phyloP scores from a whole-genome alignment of 176 grass and related monocot species.

The Musa troglodytarum region DNA sequence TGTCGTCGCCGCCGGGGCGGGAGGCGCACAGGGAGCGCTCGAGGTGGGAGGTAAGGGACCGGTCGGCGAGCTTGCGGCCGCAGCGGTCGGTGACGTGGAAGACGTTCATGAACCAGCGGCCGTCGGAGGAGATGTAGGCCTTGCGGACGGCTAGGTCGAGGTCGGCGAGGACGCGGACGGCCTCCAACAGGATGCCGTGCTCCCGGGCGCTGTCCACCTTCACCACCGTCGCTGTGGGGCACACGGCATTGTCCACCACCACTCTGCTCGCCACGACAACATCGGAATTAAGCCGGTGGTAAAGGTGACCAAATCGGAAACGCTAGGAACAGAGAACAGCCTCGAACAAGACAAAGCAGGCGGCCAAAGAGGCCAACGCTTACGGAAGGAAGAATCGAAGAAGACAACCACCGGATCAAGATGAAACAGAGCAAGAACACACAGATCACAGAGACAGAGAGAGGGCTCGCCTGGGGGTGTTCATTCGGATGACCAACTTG shows the following conservation, averaged over 20 bases:
- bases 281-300: no score
- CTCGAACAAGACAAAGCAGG: no score
- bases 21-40: slow-evolving; percentile 41
- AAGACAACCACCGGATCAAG: no score
- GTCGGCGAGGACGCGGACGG: slow-evolving; percentile 61
- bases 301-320: no score
- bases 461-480: not conserved
- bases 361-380: no score
- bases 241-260: slow-evolving; percentile 13
- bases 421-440: no score
- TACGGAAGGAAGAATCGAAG: no score
- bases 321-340: no score
- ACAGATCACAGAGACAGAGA: no score
- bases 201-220: slow-evolving; percentile 94
- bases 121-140: slow-evolving; percentile 90
- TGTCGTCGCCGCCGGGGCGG: not conserved
- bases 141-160: slow-evolving; percentile 71
- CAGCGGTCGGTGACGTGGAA: slow-evolving; percentile 80
- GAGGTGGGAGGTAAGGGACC: slow-evolving; percentile 38
- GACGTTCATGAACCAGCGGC: slow-evolving; percentile 99
- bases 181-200: slow-evolving; percentile 62
- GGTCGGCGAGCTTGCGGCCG: slow-evolving; percentile 63
- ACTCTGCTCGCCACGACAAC: not conserved
- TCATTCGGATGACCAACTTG: slow-evolving; percentile 5
- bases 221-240: slow-evolving; percentile 5